A percentile compares a stretch with the other conserved stretches of the same genome.
Conservation (phyloP, 306 rosid genomes). For the Aeschynomene evenia region DNA sequence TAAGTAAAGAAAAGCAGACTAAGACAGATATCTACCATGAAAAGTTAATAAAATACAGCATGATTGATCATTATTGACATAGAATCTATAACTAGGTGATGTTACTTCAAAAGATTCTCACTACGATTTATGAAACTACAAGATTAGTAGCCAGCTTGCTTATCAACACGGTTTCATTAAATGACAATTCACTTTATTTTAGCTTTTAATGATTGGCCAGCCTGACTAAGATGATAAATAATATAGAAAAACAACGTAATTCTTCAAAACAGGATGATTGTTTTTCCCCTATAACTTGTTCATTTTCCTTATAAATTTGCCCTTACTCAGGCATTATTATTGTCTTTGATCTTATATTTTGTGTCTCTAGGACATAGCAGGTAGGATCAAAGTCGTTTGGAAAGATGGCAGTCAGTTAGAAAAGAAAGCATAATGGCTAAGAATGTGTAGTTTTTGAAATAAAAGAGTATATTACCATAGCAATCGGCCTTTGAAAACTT, state of each 20-base stretch:
- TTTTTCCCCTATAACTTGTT: not conserved
- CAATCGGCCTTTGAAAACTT: conserved; percentile 5
- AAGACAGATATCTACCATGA: conserved; percentile 5
- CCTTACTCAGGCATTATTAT: not conserved
- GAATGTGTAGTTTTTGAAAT: not conserved
- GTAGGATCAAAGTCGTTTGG: conserved; percentile 12
- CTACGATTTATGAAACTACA: conserved; percentile 7
- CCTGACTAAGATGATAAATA: not conserved
- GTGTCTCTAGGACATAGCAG: not conserved
- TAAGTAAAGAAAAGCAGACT: not conserved
- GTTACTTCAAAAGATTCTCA: not conserved
- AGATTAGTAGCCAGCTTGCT: not conserved
- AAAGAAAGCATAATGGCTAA: not conserved
- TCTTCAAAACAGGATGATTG: conserved; percentile 1
- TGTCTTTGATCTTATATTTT: not conserved
- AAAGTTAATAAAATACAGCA: conserved; percentile 6
- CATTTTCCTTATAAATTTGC: not conserved
- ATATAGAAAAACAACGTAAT: conserved; percentile 1
- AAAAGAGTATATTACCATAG: not conserved
- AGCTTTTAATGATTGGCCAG: not conserved
- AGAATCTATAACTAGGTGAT: not conserved
- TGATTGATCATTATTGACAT: not conserved
- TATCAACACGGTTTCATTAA: not conserved
- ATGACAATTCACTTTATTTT: not conserved
- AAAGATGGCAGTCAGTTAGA: not conserved